phyloP scores from a whole-genome alignment of 2,329 filamentous ascomycete genomes.

The Neofusicoccum ribis region DNA sequence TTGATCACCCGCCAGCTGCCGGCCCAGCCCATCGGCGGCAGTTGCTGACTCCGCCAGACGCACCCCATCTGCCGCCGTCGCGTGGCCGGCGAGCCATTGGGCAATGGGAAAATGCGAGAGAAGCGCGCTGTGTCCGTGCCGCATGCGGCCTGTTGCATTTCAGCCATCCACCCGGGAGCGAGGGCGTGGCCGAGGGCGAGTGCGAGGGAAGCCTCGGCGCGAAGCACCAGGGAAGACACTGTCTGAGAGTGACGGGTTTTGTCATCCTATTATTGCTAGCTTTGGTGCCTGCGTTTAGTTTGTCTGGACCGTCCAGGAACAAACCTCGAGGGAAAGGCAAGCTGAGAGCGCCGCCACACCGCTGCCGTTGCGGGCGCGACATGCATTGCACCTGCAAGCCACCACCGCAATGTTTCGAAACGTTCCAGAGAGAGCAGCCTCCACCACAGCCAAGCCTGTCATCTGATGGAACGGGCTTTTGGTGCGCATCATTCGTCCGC shows the following conservation, averaged over 20 bases:
- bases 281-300: background rate
- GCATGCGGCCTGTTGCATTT: slow-evolving; percentile 7
- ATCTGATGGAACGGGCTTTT: background rate
- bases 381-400: background rate
- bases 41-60: background rate
- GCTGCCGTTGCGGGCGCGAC: background rate
- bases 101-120: background rate
- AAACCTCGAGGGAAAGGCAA: background rate
- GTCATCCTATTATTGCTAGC: background rate
- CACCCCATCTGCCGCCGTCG: background rate
- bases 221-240: background rate
- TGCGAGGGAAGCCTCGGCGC: background rate
- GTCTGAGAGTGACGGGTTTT: background rate
- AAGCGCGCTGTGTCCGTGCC: background rate
- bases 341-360: background rate
- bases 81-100: background rate
- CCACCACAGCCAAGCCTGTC: background rate
- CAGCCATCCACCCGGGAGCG: background rate
- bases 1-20: background rate
- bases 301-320: background rate
- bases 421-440: background rate
- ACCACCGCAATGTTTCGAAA: background rate
- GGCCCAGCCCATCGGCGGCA: background rate
- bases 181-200: background rate
- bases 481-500: background rate